These are phyloP conservation scores for Colletotrichum sp. DNA, from an alignment of 2,329 filamentous ascomycete genomes.

Conservation along the genomic window DNA sequence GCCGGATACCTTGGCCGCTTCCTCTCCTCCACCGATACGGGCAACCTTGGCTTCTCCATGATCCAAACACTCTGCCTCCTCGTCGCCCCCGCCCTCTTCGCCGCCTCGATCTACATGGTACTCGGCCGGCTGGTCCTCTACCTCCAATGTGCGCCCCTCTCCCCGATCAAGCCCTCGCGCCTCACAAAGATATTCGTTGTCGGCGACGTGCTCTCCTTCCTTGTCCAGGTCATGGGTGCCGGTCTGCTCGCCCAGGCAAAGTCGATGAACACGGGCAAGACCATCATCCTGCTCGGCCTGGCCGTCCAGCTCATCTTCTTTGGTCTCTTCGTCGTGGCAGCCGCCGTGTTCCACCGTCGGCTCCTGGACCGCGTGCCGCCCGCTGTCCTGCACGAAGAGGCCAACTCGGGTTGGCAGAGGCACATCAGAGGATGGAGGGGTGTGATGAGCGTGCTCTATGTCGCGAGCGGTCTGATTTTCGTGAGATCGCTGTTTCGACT, in stretches of 20 bases:
- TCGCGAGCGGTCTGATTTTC: conserved; percentile 48
- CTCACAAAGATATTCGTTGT: conserved; percentile 20
- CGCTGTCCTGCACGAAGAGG: background rate
- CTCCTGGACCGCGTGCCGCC: background rate
- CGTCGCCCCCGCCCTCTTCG: conserved; percentile 4
- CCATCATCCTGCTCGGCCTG: conserved; percentile 53
- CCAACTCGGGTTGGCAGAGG: conserved; percentile 15
- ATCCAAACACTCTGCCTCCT: background rate
- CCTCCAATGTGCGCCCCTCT: background rate
- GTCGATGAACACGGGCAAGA: conserved; percentile 32
- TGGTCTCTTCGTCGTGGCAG: conserved; percentile 49
- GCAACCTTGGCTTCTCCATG: background rate
- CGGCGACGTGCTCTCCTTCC: conserved; percentile 16
- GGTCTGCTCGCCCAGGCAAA: background rate
- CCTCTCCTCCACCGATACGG: background rate
- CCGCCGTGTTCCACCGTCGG: conserved; percentile 43
- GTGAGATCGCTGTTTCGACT: conserved; percentile 45
- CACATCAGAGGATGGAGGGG: conserved; percentile 4
- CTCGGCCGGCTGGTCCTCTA: conserved; percentile 3
- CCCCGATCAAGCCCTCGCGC: conserved; percentile 29
- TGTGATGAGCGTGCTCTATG: conserved; percentile 44
- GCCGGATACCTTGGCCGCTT: background rate
- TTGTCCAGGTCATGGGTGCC: background rate
- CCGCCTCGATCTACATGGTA: conserved; percentile 17
- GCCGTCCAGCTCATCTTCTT: conserved; percentile 58